These are phyloP conservation scores for Colletotrichum sp. DNA, from an alignment of 2,329 filamentous ascomycete species.

Conservation along the genomic window DNA sequence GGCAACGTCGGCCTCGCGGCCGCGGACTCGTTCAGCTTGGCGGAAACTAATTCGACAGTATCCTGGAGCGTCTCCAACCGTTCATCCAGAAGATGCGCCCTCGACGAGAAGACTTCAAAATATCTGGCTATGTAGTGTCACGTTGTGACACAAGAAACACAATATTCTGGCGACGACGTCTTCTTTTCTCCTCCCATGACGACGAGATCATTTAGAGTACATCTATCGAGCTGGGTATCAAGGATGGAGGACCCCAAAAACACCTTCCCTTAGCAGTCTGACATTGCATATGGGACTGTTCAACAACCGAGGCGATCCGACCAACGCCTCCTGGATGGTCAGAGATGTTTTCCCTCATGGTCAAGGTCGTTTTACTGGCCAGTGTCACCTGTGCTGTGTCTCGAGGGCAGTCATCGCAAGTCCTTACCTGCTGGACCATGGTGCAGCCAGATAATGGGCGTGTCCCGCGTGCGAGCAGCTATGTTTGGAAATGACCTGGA, in stretches of 20 bases:
- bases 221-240: neutral
- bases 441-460: neutral
- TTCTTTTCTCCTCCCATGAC: neutral
- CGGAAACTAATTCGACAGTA: neutral
- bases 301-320: neutral
- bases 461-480: neutral
- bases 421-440: neutral
- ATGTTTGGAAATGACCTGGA: neutral
- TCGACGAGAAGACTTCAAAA: neutral
- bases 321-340: neutral
- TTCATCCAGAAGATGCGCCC: neutral
- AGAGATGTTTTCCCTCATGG: neutral
- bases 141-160: neutral
- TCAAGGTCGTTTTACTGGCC: neutral
- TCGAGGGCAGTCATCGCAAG: fast-evolving
- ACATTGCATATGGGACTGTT: neutral
- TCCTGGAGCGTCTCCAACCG: neutral
- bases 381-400: neutral
- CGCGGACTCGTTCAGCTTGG: neutral
- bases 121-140: too few species aligned
- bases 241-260: neutral
- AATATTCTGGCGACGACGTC: neutral
- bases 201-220: neutral
- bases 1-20: neutral
- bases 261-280: neutral